Evolutionary conservation across 2,329 filamentous ascomycete species (phyloP).

Genomic region (Apiospora aurea): DNA sequence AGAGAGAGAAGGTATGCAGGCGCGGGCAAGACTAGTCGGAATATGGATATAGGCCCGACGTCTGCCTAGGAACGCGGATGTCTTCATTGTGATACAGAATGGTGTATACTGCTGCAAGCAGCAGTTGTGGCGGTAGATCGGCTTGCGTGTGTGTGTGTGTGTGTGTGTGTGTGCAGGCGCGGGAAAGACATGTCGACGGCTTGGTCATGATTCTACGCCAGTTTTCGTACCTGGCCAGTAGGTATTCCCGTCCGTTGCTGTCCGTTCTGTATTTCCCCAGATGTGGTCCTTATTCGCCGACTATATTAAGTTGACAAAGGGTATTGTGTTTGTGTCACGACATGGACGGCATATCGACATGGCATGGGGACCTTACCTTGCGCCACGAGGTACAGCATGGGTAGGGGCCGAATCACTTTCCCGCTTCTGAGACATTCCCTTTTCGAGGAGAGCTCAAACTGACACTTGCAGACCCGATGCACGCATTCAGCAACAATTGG

Average conservation of each 20-base stretch:
- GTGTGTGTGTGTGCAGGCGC: neutral
- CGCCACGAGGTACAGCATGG: neutral
- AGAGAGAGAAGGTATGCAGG: neutral
- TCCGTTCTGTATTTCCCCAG: neutral
- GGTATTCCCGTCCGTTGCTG: neutral
- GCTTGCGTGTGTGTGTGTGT: too few relatives aligned
- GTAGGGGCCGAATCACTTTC: neutral
- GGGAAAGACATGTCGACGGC: neutral
- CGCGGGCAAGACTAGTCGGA: slow-evolving; percentile 25
- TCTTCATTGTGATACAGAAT: neutral
- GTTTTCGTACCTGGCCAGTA: neutral
- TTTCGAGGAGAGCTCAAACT: slow-evolving; percentile 6
- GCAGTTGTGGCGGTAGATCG: neutral
- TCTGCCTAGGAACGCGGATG: neutral
- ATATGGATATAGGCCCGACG: neutral
- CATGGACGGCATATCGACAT: neutral
- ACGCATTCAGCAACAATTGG: neutral
- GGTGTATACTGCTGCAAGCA: neutral
- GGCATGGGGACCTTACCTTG: neutral
- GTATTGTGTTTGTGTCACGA: neutral
- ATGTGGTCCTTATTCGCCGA: neutral
- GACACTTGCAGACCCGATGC: slow-evolving; percentile 6
- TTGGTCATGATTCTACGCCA: neutral
- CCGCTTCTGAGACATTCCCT: neutral
- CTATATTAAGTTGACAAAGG: slow-evolving; percentile 1